Conservation (phyloP, 176 grass and related monocot species). For the Tillandsia leiboldiana region DNA sequence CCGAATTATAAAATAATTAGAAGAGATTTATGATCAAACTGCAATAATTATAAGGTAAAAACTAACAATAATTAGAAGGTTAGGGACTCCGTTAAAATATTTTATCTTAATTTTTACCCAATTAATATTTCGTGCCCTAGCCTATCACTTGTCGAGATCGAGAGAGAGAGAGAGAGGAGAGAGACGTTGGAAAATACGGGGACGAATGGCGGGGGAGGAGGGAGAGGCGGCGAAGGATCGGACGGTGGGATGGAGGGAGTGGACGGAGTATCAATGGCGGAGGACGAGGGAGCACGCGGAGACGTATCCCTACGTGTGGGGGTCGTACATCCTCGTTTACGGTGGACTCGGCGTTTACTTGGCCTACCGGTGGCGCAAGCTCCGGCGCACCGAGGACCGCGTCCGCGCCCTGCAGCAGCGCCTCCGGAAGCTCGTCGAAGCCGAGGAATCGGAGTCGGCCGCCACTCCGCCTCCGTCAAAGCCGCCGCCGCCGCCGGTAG, state of each 20-base stretch:
- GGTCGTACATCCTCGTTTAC: constrained; percentile 96
- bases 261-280: constrained; percentile 47
- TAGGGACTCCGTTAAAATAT: too few species aligned
- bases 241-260: constrained; percentile 23
- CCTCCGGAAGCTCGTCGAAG: constrained; percentile 55
- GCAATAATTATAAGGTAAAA: too few species aligned
- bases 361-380: constrained; percentile 69
- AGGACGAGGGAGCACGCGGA: constrained; percentile 87
- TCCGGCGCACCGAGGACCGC: constrained; percentile 77
- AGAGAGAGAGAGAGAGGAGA: background rate
- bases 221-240: constrained; percentile 11
- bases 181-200: background rate
- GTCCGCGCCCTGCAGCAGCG: constrained; percentile 61
- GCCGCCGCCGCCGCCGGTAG: background rate
- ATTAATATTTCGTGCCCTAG: background rate
- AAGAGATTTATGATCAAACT: too few species aligned
- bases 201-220: background rate
- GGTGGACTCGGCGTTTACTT: constrained; percentile 60
- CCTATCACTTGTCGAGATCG: background rate
- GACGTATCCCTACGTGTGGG: constrained; percentile 93
- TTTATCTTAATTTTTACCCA: too few species aligned
- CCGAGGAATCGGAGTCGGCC: constrained; percentile 37
- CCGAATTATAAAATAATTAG: too few species aligned
- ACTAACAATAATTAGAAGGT: too few species aligned
- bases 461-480: background rate